Evolutionary conservation across 441 rosid genomes (phyloP).

Genomic region (Hypseocharis bilobata): DNA sequence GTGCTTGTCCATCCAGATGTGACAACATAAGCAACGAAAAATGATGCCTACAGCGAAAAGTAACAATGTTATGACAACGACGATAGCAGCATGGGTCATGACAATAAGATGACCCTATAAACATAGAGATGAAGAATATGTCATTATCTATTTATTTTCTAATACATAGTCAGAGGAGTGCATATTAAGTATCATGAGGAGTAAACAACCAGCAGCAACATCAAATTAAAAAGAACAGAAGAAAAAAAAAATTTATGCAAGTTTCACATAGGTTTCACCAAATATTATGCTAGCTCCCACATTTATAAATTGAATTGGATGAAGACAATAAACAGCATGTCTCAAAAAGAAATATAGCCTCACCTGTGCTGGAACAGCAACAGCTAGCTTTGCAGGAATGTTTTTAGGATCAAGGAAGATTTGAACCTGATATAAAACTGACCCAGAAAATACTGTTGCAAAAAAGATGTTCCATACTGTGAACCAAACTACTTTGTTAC

Average conservation of each 20-base stretch:
- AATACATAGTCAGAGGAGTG: no score
- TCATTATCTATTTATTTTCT: no score
- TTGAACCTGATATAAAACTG: conserved; percentile 50
- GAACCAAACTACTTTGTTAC: conserved; percentile 90
- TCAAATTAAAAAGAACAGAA: no score
- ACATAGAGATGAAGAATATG: no score
- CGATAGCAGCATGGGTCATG: no score
- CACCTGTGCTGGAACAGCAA: conserved; percentile 92
- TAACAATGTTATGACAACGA: neutral
- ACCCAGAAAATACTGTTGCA: conserved; percentile 87
- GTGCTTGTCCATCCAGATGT: conserved; percentile 97
- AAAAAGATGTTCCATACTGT: conserved; percentile 87
- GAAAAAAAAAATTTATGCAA: no score
- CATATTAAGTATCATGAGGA: no score
- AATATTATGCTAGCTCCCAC: neutral
- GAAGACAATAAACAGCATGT: neutral
- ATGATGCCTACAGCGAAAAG: conserved; percentile 64
- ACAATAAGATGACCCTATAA: no score
- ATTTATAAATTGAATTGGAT: neutral
- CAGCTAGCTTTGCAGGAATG: conserved; percentile 65
- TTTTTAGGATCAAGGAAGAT: conserved; percentile 60
- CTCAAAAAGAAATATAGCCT: conserved; percentile 9
- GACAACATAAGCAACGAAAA: conserved; percentile 85
- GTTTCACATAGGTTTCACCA: neutral
- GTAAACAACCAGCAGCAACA: no score